These are phyloP conservation scores for Neonectria faginata DNA, from an alignment of 2,329 filamentous ascomycete genomes.

Conservation along the genomic window DNA sequence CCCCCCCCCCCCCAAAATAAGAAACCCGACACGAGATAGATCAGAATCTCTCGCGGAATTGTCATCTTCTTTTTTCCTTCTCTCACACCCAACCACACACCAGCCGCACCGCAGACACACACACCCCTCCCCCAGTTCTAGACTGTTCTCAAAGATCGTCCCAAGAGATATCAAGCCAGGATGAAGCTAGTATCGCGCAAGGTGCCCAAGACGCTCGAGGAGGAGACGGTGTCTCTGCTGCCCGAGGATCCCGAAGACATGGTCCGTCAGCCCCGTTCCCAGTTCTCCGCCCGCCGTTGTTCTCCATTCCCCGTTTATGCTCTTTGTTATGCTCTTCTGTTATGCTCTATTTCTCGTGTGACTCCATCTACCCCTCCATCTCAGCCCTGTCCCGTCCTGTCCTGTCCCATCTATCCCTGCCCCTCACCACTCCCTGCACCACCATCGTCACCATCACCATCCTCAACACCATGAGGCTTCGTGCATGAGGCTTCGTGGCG, in stretches of 20 bases:
- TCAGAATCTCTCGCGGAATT: background rate
- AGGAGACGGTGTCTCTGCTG: constrained; percentile 56
- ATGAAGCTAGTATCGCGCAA: constrained; percentile 58
- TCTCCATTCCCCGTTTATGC: constrained; percentile 21
- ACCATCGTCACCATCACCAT: background rate
- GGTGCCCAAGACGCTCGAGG: constrained; percentile 53
- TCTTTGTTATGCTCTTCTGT: background rate
- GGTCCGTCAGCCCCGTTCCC: constrained; percentile 47
- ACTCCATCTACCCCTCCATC: constrained; percentile 10
- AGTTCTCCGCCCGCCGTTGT: constrained; percentile 13
- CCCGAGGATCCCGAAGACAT: constrained; percentile 62
- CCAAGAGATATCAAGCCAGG: constrained; percentile 26
- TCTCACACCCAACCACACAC: constrained; percentile 28
- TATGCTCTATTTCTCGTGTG: background rate
- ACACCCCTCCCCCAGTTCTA: constrained; percentile 10
- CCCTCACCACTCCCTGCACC: background rate
- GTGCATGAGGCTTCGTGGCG: background rate
- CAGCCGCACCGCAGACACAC: background rate
- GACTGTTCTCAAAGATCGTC: background rate
- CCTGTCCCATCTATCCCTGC: background rate
- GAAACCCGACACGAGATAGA: background rate
- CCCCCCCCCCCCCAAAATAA: background rate
- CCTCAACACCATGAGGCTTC: background rate
- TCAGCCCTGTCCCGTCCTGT: constrained; percentile 13
- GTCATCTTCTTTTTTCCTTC: background rate